Evolutionary conservation across 306 rosid species (phyloP).

Genomic region (Carpinus fangiana): DNA sequence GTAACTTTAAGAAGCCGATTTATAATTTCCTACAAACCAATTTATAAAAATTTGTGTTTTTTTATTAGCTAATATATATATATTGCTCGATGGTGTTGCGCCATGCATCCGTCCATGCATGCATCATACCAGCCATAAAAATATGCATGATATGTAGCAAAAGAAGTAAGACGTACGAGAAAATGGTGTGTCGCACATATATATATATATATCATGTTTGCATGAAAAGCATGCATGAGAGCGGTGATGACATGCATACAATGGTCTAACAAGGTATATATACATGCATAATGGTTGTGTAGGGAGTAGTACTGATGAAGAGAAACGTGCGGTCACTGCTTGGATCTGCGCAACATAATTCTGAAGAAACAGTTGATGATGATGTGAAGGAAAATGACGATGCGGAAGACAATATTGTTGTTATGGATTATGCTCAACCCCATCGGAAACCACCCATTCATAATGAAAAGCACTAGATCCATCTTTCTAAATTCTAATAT

Average conservation of each 20-base stretch:
- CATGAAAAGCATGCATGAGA: not conserved
- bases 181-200: not conserved
- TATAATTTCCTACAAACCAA: too few species aligned
- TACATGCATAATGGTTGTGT: not conserved
- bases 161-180: not conserved
- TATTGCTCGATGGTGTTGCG: not conserved
- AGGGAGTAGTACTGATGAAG: slow-evolving; percentile 24
- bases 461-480: slow-evolving; percentile 54
- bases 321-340: slow-evolving; percentile 18
- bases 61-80: too few species aligned
- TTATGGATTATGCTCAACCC: slow-evolving; percentile 78
- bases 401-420: slow-evolving; percentile 44
- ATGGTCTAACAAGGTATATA: not conserved
- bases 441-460: slow-evolving; percentile 93
- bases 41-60: too few species aligned
- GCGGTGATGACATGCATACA: not conserved
- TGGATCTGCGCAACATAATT: slow-evolving; percentile 30
- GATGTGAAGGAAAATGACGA: slow-evolving; percentile 34
- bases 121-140: not conserved
- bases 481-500: too few species aligned
- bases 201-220: not conserved
- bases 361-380: slow-evolving; percentile 36
- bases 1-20: too few species aligned
- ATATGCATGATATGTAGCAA: not conserved
- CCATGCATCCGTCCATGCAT: slow-evolving; percentile 15